Conservation (phyloP, 441 rosid genomes). For the Populus trichocarpa region DNA sequence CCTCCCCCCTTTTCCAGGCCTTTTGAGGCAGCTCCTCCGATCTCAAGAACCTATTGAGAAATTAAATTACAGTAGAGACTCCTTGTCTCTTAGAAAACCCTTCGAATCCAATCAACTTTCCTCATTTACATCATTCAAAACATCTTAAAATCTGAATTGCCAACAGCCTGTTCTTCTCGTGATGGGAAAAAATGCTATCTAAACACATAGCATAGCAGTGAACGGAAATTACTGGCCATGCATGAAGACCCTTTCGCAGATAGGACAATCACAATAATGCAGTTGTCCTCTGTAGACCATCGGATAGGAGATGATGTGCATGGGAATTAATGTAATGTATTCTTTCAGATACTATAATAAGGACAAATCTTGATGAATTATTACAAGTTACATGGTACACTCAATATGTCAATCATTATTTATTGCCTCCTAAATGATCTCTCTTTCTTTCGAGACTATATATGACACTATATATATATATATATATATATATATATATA, state of each 20-base stretch:
- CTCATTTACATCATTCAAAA: too few relatives aligned
- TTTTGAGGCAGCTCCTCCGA: neutral
- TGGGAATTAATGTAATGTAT: neutral
- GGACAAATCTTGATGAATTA: constrained; percentile 26
- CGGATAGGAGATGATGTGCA: neutral
- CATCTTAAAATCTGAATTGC: neutral
- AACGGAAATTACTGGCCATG: neutral
- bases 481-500: neutral
- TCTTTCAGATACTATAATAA: constrained; percentile 8
- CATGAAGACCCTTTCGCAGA: constrained; percentile 1
- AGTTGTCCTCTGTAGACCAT: constrained; percentile 15
- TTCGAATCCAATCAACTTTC: too few relatives aligned
- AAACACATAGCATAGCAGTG: constrained; percentile 13
- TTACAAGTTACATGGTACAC: constrained; percentile 11
- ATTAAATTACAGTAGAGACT: neutral
- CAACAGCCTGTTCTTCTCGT: neutral
- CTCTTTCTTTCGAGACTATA: neutral
- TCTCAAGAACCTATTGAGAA: neutral
- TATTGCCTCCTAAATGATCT: neutral
- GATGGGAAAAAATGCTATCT: neutral
- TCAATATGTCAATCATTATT: constrained; percentile 9
- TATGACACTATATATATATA: too few relatives aligned
- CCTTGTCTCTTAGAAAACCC: neutral
- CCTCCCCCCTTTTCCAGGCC: neutral
- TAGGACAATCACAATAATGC: constrained; percentile 26